Conservation (phyloP, 129 eudicot species). For the Pseudognaphalium luteoalbum region DNA sequence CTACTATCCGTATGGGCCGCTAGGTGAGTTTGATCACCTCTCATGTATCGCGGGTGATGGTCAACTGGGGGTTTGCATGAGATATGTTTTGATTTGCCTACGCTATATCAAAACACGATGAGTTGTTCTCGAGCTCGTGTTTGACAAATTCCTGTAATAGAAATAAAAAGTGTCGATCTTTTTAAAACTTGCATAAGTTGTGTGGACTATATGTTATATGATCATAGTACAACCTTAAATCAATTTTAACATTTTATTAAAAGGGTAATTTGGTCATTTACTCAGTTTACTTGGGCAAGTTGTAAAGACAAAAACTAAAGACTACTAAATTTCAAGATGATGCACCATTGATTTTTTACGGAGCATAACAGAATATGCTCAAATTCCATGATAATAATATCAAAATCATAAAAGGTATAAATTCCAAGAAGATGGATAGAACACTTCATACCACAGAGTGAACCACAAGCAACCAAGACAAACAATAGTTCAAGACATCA, state of each 20-base stretch:
- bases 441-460: constrained; percentile 22
- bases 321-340: constrained; percentile 14
- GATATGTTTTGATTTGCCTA: neutral
- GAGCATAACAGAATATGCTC: constrained; percentile 43
- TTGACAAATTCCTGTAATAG: neutral
- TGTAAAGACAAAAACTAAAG: constrained; percentile 19
- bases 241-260: neutral
- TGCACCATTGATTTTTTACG: constrained; percentile 9
- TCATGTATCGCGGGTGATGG: neutral
- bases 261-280: constrained; percentile 31
- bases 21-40: neutral
- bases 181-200: no score
- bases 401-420: constrained; percentile 22
- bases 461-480: constrained; percentile 27
- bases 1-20: neutral
- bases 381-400: constrained; percentile 14
- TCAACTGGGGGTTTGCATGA: neutral
- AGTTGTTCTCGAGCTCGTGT: neutral
- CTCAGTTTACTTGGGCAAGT: constrained; percentile 23
- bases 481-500: constrained; percentile 10
- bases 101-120: neutral
- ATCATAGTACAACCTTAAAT: neutral
- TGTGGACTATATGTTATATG: neutral
- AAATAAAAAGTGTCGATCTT: no score
- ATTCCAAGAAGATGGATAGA: constrained; percentile 25